phyloP scores from a whole-genome alignment of 139 green algal species.

The Picochlorum sp. region DNA sequence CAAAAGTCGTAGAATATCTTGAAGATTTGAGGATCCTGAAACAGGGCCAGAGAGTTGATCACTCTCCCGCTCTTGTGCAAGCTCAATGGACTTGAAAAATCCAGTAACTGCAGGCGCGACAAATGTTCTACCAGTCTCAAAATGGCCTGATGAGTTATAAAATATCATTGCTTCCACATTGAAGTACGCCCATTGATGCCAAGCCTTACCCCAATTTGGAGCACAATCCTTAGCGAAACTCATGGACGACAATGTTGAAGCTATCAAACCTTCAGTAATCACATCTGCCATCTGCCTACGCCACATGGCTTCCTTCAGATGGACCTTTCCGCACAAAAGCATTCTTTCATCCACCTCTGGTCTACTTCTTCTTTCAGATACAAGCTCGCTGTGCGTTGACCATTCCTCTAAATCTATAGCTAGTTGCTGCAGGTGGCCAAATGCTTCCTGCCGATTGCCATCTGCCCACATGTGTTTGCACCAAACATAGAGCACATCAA shows the following conservation, averaged over 20 bases:
- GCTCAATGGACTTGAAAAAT: conserved; percentile 68
- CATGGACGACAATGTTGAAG: conserved; percentile 49
- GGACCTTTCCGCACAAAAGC: conserved; percentile 22
- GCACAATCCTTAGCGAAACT: conserved; percentile 59
- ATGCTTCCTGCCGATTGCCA: conserved; percentile 43
- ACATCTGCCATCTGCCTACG: conserved; percentile 45
- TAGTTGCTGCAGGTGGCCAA: conserved; percentile 43
- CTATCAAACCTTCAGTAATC: conserved; percentile 44
- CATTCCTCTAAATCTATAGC: conserved; percentile 25
- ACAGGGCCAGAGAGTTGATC: neutral
- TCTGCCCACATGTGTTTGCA: conserved; percentile 88
- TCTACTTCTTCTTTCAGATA: neutral
- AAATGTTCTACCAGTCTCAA: conserved; percentile 38
- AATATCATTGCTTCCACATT: conserved; percentile 70
- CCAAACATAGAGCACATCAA: conserved; percentile 85
- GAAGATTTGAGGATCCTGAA: conserved; percentile 33
- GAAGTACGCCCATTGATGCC: conserved; percentile 96
- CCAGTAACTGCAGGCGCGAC: conserved; percentile 77
- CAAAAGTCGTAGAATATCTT: conserved; percentile 96
- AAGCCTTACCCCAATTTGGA: conserved; percentile 85
- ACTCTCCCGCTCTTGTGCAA: conserved; percentile 39
- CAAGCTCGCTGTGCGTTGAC: conserved; percentile 1
- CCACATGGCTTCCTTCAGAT: conserved; percentile 38
- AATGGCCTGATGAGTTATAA: conserved; percentile 3
- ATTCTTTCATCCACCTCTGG: conserved; percentile 3